Evolutionary conservation across 305 asterid species (phyloP).

Genomic region (Fraxinus ornus): DNA sequence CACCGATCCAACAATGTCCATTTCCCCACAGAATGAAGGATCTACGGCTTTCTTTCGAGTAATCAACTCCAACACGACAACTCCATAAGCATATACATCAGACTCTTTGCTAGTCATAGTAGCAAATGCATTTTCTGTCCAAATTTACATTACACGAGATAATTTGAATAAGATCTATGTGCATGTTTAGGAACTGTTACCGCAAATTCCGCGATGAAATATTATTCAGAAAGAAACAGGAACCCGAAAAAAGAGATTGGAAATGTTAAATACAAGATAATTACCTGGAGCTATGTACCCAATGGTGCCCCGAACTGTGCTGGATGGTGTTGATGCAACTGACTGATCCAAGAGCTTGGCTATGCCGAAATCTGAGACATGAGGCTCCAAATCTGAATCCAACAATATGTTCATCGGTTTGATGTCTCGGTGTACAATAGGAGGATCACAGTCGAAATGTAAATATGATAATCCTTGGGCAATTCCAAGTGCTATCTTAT

Average conservation of each 20-base stretch:
- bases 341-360: slow-evolving; percentile 81
- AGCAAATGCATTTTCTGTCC: slow-evolving; percentile 67
- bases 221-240: background rate
- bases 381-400: slow-evolving; percentile 80
- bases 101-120: slow-evolving; percentile 57
- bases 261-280: background rate
- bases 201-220: background rate
- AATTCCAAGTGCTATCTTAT: slow-evolving; percentile 65
- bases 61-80: slow-evolving; percentile 72
- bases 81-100: slow-evolving; percentile 83
- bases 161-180: background rate
- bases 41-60: slow-evolving; percentile 66
- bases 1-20: slow-evolving; percentile 58
- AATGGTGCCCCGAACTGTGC: slow-evolving; percentile 57
- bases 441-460: slow-evolving; percentile 83
- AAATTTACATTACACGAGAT: slow-evolving; percentile 12
- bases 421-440: slow-evolving; percentile 73
- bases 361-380: slow-evolving; percentile 85
- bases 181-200: background rate
- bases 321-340: slow-evolving; percentile 39
- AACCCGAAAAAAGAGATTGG: background rate
- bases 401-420: slow-evolving; percentile 79
- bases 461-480: slow-evolving; percentile 88
- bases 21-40: slow-evolving; percentile 43
- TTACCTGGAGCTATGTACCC: slow-evolving; percentile 96